phyloP scores from a whole-genome alignment of 2,329 filamentous ascomycete species.

The Alternaria arbusti region DNA sequence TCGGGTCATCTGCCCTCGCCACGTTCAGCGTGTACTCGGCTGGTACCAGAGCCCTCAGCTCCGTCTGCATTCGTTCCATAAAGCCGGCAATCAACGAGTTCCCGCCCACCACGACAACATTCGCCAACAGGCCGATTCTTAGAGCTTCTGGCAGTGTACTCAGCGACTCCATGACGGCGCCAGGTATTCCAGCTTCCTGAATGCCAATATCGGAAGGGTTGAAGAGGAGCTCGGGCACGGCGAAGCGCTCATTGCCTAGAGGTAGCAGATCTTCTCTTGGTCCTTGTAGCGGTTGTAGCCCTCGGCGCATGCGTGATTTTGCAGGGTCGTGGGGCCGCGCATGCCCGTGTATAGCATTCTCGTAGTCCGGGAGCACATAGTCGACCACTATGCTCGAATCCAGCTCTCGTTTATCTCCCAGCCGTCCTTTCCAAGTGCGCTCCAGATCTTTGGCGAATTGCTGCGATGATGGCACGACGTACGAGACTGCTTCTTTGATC shows the following conservation, averaged over 20 bases:
- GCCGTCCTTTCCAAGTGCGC: conserved; percentile 71
- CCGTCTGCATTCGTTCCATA: conserved; percentile 74
- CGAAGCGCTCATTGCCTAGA: conserved; percentile 89
- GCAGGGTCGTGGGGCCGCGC: conserved; percentile 78
- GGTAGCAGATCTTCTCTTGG: conserved; percentile 80
- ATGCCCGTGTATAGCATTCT: conserved; percentile 68
- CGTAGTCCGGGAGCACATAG: conserved; percentile 87
- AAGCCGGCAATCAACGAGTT: conserved; percentile 83
- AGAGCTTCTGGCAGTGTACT: conserved; percentile 77
- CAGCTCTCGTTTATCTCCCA: conserved; percentile 64
- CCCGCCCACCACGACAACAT: conserved; percentile 87
- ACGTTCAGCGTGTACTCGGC: conserved; percentile 40
- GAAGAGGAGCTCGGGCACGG: conserved; percentile 89
- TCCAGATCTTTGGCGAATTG: conserved; percentile 78
- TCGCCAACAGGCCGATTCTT: conserved; percentile 83
- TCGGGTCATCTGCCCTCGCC: conserved; percentile 71
- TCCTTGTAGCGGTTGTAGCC: conserved; percentile 55
- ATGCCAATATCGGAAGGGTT: conserved; percentile 85
- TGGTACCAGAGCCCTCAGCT: conserved; percentile 66
- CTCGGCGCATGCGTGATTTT: conserved; percentile 60
- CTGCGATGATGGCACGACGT: conserved; percentile 69
- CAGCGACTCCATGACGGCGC: conserved; percentile 81
- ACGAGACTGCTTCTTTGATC: conserved; percentile 91
- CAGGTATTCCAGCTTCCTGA: conserved; percentile 79
- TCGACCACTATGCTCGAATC: conserved; percentile 74